phyloP scores from a whole-genome alignment of 1,284 basidiomycete genomes.

The Trichosporon inkin region DNA sequence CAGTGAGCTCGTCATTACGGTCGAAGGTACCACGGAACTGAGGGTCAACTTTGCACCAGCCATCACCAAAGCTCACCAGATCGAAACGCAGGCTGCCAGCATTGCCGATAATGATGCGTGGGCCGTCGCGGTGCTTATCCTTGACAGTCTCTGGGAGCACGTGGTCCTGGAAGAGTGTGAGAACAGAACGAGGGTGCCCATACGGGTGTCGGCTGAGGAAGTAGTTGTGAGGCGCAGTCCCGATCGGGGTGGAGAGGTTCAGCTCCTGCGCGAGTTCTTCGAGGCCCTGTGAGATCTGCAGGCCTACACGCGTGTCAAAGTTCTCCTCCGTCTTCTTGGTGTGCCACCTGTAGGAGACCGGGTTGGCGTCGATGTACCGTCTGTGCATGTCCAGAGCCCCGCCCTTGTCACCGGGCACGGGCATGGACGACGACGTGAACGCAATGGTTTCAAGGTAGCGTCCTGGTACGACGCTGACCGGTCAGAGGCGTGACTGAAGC shows the following conservation, averaged over 20 bases:
- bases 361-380: constrained; percentile 53
- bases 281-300: constrained; percentile 36
- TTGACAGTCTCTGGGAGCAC: constrained; percentile 49
- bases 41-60: constrained; percentile 24
- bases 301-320: constrained; percentile 43
- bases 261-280: constrained; percentile 31
- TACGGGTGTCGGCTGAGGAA: constrained; percentile 62
- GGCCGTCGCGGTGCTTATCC: constrained; percentile 28
- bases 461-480: constrained; percentile 67
- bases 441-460: constrained; percentile 84
- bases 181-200: constrained; percentile 61
- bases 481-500: constrained; percentile 57
- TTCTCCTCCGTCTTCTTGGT: constrained; percentile 30
- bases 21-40: constrained; percentile 62
- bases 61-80: constrained; percentile 45
- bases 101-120: constrained; percentile 66
- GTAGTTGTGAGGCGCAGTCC: constrained; percentile 68
- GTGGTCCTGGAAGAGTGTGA: constrained; percentile 61
- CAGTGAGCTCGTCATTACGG: constrained; percentile 71
- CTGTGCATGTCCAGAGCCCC: constrained; percentile 45
- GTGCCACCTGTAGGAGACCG: constrained; percentile 47
- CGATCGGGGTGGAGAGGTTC: constrained; percentile 53
- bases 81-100: constrained; percentile 73
- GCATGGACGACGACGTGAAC: constrained; percentile 47
- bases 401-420: constrained; percentile 20